Base-by-base conservation (phyloP, 2,329 filamentous ascomycete species). In the Nemania abortiva region DNA sequence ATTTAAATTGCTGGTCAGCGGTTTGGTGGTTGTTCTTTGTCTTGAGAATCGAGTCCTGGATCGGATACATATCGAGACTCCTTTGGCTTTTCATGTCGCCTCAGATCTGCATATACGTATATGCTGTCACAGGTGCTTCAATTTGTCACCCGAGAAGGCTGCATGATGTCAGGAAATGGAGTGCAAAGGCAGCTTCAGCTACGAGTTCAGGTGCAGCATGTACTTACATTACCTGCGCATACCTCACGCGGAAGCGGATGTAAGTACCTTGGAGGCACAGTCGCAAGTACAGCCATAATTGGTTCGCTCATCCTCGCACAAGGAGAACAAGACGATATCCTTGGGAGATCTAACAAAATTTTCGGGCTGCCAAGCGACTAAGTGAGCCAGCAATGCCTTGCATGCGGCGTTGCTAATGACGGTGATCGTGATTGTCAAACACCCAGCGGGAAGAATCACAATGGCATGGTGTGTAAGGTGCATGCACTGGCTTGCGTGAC, bases 331-430 rank as follows among this genome's bases (percentile, higher is more conserved):
- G 22, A 29, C 10, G 11, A 6, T 50, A 24, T 50, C 6, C n/a
- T 11, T 29, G 49, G 22, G 29, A 34, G 29, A 54, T 37, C 52
- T 62, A 22, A 52, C 22, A 58, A 68, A 68, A 31, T 53, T 61
- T 65, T 59, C 54, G 37, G 45, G 22, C 45, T 24, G 54, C 39
- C 50, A 68, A 68, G 66, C 24, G 42, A 13, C 47, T 22, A 66
- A 65, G 57, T 54, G 63, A 69, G 53, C 66, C 57, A 69, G 47
- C 39, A 45, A 69, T 69, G 67, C 63, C 42, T 39, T 39, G 54
- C 54, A 59, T 65, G 34, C 34, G 34, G 34, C 27, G 62, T 10
- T n/a, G 45, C 49, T 53, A 20, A 58, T 58, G 53, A 58, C 53
- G 62, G 52, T 13, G 63, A 58, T 62, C 10, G 24, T 50, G 55